Conservation (phyloP, 805 yeast species). For the Pichia pseudocactophila region DNA sequence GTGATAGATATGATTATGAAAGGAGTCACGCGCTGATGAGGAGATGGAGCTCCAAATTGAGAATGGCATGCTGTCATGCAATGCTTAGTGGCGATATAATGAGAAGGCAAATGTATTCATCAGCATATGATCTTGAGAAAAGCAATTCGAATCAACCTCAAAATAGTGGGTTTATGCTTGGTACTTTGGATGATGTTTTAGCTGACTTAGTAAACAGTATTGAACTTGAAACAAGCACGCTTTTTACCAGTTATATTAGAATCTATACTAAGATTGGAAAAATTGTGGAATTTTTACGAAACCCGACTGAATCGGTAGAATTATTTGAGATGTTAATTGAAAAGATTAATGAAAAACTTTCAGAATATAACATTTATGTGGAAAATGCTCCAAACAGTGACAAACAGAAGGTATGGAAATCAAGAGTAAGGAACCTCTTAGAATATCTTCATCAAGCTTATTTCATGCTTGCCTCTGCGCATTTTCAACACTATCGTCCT, state of each 20-base stretch:
- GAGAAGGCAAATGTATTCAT: constrained; percentile 5
- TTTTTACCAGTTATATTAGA: constrained; percentile 40
- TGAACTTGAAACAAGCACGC: constrained; percentile 35
- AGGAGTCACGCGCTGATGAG: constrained; percentile 42
- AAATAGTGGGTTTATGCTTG: constrained; percentile 20
- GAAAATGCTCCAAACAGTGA: background rate
- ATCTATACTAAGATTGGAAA: constrained; percentile 56
- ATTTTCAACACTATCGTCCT: constrained; percentile 45
- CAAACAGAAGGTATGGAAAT: constrained; percentile 8
- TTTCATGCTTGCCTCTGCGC: constrained; percentile 69
- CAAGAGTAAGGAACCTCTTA: constrained; percentile 38
- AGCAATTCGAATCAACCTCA: constrained; percentile 7
- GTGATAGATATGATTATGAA: constrained; percentile 42
- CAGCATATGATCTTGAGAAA: constrained; percentile 6
- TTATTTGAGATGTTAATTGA: constrained; percentile 36
- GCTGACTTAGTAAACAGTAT: constrained; percentile 54
- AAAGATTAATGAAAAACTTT: constrained; percentile 21
- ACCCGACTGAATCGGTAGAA: constrained; percentile 42
- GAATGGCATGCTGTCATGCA: constrained; percentile 84
- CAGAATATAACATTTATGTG: constrained; percentile 7
- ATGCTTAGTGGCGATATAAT: constrained; percentile 23
- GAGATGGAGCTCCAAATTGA: constrained; percentile 56
- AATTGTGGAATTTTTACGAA: constrained; percentile 47
- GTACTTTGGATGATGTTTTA: constrained; percentile 62
- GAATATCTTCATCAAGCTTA: constrained; percentile 67